Base-by-base conservation (phyloP, 2,329 filamentous ascomycete genomes). In the Capronia americana region DNA sequence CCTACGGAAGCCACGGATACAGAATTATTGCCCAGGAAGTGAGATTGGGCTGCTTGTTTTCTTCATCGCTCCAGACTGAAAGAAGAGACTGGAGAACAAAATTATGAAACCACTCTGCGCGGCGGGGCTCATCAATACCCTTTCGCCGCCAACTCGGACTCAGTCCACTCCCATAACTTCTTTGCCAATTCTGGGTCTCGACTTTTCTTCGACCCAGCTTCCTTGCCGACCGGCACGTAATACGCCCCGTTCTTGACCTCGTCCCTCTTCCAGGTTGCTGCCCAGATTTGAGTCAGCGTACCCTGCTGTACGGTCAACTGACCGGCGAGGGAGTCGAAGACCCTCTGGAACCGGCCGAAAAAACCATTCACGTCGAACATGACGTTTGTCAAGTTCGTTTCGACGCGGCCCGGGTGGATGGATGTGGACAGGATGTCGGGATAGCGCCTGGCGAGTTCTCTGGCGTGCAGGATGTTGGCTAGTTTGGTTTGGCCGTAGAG, bases 401-500 rank as follows among this genome's bases (percentile, higher is more conserved):
- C 65, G 20, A 85, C 81, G 24, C 82, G 76, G 12, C 84, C 84
- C 0, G 84, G 84, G 66, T 86, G 83, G 4, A 85, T 68, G 0
- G 79, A 75, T 0, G 81, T 77, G 6, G 75, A 75, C 0, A 77
- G 82, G 60, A 86, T 78, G 2, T 75, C 62, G 0, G 83, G 83
- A 67, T 85, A 81, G 0, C 76, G 76, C 14, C 72, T 65, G 0
- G 81, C 80, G 2, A 84, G 75, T 50, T 81, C 76, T 6, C 75
- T 71, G 0, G 81, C 75, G 70, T 79, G 84, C 0, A 85, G 77
- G 12, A 85, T 74, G 53, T 85, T 84, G 4, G 82, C 82, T 4
- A 86, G 77, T 69, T 85, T 86, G 34, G 78, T 79, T 50, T 81
- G 77, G 3, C 80, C 82, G 73, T 86, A 86, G 28, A 82, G 79